Conservation (phyloP, 2,329 filamentous ascomycete species). For the Massarina eburnea region DNA sequence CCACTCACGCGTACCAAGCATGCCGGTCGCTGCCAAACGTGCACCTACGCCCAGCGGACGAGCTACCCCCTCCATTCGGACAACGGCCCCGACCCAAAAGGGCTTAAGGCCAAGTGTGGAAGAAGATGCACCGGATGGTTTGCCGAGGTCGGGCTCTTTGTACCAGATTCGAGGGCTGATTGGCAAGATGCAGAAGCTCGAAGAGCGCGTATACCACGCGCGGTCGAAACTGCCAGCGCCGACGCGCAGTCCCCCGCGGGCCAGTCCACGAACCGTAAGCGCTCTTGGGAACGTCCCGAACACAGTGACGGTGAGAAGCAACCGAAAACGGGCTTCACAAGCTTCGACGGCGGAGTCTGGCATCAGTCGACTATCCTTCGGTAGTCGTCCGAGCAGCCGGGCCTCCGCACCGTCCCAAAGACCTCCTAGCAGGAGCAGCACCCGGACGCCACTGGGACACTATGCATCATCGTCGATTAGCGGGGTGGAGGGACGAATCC, state of each 20-base stretch:
- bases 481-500: conserved; percentile 44
- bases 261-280: conserved; percentile 69
- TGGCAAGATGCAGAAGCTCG: conserved; percentile 94
- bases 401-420: conserved; percentile 48
- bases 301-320: conserved; percentile 64
- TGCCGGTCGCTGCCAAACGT: conserved; percentile 49
- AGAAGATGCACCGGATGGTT: conserved; percentile 49
- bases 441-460: conserved; percentile 65
- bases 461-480: conserved; percentile 53
- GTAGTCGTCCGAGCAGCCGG: conserved; percentile 73
- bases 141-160: conserved; percentile 70
- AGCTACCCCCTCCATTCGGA: conserved; percentile 48
- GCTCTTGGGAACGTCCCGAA: conserved; percentile 54
- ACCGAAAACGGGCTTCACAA: conserved; percentile 66
- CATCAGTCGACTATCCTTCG: conserved; percentile 54
- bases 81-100: conserved; percentile 39
- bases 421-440: conserved; percentile 66
- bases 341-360: conserved; percentile 44
- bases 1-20: conserved; percentile 53
- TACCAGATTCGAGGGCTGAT: conserved; percentile 92
- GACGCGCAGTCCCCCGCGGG: conserved; percentile 72
- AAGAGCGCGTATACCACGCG: conserved; percentile 87
- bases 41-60: conserved; percentile 37
- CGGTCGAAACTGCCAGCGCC: conserved; percentile 89
- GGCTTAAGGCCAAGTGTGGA: conserved; percentile 45